Conservation (phyloP, 2,329 filamentous ascomycete species). For the Colletotrichum musicola region DNA sequence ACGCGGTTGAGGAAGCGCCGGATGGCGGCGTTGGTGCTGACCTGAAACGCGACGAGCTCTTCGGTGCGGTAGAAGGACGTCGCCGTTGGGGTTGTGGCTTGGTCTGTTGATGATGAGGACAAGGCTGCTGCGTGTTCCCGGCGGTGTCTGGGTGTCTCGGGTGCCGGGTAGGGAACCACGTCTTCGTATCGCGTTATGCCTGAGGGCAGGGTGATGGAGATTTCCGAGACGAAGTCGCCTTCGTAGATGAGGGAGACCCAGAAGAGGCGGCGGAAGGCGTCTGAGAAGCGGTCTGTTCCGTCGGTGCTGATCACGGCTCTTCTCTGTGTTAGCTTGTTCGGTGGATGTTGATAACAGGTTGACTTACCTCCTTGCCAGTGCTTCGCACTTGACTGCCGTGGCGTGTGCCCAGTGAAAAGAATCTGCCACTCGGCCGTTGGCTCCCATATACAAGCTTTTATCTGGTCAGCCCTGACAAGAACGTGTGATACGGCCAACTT, state of each 20-base stretch:
- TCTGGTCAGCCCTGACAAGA: too few species aligned
- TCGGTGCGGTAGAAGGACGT: conserved; percentile 33
- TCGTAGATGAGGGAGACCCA: conserved; percentile 49
- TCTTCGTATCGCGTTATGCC: conserved; percentile 48
- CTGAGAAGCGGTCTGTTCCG: conserved; percentile 26
- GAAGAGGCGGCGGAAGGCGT: conserved; percentile 45
- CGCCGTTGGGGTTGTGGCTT: conserved; percentile 1
- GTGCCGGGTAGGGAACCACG: conserved; percentile 42
- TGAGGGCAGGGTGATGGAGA: conserved; percentile 45
- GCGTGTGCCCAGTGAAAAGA: conserved; percentile 45
- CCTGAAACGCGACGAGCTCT: conserved; percentile 47
- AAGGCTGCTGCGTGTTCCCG: neutral
- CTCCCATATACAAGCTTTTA: conserved; percentile 44
- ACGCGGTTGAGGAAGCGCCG: conserved; percentile 47
- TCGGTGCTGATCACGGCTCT: neutral
- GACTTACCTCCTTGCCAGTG: conserved; percentile 39
- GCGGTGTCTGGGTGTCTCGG: conserved; percentile 13
- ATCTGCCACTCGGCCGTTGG: conserved; percentile 42
- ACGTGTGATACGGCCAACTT: neutral
- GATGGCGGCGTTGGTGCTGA: conserved; percentile 48
- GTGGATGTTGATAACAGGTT: neutral
- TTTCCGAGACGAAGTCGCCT: conserved; percentile 47
- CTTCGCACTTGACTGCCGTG: conserved; percentile 46
- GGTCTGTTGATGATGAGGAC: neutral
- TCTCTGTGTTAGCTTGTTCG: neutral